Evolutionary conservation across 2,329 filamentous ascomycete genomes (phyloP).

Genomic region (Verticillium longisporum): DNA sequence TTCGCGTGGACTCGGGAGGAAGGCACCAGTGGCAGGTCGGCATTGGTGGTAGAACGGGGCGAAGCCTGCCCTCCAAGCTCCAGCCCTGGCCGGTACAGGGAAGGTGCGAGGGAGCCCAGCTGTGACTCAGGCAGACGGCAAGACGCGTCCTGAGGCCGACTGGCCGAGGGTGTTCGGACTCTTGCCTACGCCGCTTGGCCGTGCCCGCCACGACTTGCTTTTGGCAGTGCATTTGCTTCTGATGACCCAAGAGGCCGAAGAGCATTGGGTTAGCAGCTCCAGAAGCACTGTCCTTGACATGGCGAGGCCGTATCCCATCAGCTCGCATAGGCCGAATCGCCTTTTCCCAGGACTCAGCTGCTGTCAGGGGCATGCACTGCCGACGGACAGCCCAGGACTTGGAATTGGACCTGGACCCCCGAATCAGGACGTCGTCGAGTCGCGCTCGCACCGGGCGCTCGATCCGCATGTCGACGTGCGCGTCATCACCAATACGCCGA

Average conservation of each 20-base stretch:
- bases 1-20: constrained; percentile 12
- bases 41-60: background rate
- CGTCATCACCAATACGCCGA: background rate
- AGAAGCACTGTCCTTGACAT: background rate
- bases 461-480: background rate
- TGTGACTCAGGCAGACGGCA: background rate
- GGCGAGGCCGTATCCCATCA: background rate
- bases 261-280: background rate
- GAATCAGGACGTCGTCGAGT: background rate
- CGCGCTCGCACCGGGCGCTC: background rate
- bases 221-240: background rate
- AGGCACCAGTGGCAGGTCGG: background rate
- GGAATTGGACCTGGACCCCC: too few relatives aligned
- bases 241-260: background rate
- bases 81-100: background rate
- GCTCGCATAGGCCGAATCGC: background rate
- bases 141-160: background rate
- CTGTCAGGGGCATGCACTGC: background rate
- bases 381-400: background rate
- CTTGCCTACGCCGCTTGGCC: background rate
- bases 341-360: background rate
- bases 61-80: background rate
- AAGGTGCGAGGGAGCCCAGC: background rate
- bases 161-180: background rate
- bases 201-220: background rate